phyloP scores from a whole-genome alignment of 371 early-diverging fungal genomes.

The Rhizopus arrhizus region DNA sequence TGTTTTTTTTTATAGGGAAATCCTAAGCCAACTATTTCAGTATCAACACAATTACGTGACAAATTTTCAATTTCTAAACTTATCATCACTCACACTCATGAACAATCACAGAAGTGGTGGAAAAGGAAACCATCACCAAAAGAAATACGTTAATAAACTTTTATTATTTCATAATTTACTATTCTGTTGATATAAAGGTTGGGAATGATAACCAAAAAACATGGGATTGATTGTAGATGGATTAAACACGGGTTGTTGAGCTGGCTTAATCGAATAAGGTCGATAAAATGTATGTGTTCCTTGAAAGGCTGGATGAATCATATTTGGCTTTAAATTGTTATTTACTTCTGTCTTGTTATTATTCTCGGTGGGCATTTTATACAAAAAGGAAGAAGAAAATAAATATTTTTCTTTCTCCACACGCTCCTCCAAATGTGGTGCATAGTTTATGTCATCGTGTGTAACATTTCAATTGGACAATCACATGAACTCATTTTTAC shows the following conservation, averaged over 20 bases:
- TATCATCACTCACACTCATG: constrained; percentile 10
- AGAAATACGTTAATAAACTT: background rate
- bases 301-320: constrained; percentile 19
- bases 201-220: constrained; percentile 38
- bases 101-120: background rate
- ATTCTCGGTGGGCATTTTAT: background rate
- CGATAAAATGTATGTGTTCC: background rate
- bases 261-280: constrained; percentile 7
- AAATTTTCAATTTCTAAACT: constrained; percentile 34
- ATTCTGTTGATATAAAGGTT: constrained; percentile 11
- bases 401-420: constrained; percentile 18
- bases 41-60: constrained; percentile 42
- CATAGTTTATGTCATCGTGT: background rate
- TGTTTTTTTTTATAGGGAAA: background rate
- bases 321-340: background rate
- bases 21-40: constrained; percentile 34
- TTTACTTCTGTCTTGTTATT: background rate
- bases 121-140: background rate
- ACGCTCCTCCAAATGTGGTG: background rate
- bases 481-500: constrained; percentile 13
- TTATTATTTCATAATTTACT: constrained; percentile 10
- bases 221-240: constrained; percentile 37
- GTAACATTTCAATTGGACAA: constrained; percentile 5
- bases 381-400: constrained; percentile 34
- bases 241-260: constrained; percentile 23